Evolutionary conservation across 1,284 basidiomycete species (phyloP).

Genomic region (Lignosus rhinocerotis): DNA sequence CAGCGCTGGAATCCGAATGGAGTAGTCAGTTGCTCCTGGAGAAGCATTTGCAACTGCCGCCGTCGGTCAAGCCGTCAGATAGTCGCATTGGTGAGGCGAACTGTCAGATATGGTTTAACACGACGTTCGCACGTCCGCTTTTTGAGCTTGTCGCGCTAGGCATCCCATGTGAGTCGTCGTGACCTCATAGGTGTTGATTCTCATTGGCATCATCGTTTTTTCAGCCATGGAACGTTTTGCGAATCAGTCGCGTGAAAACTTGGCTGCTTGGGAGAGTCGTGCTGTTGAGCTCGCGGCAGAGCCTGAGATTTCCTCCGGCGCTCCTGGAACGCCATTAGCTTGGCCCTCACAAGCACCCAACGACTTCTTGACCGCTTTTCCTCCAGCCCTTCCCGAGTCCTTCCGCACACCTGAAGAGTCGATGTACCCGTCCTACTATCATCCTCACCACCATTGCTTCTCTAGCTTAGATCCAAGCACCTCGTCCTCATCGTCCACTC

Average conservation of each 20-base stretch:
- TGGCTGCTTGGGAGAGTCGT: conserved; percentile 63
- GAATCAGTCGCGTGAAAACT: conserved; percentile 64
- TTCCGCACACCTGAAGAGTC: conserved; percentile 27
- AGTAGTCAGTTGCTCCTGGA: conserved; percentile 83
- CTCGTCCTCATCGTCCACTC: conserved; percentile 18
- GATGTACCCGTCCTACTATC: conserved; percentile 18
- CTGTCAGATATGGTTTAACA: conserved; percentile 90
- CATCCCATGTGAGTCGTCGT: conserved; percentile 62
- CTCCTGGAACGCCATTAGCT: conserved; percentile 16
- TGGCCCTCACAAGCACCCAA: conserved; percentile 44
- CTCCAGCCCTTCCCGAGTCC: conserved; percentile 54
- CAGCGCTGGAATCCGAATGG: conserved; percentile 88
- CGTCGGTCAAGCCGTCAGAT: conserved; percentile 66
- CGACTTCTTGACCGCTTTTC: conserved; percentile 60
- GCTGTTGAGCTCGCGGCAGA: conserved; percentile 40
- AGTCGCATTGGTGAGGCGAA: conserved; percentile 76
- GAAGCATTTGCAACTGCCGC: conserved; percentile 70
- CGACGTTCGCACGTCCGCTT: conserved; percentile 79
- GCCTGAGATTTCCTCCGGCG: background rate
- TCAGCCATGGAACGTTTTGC: conserved; percentile 67
- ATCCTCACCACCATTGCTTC: conserved; percentile 13
- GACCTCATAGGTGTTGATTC: background rate
- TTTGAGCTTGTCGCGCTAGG: conserved; percentile 73
- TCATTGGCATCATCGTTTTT: background rate
- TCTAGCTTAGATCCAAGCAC: conserved; percentile 14